These are phyloP conservation scores for Sesbania bispinosa DNA, from an alignment of 306 rosid species.

Conservation along the genomic window DNA sequence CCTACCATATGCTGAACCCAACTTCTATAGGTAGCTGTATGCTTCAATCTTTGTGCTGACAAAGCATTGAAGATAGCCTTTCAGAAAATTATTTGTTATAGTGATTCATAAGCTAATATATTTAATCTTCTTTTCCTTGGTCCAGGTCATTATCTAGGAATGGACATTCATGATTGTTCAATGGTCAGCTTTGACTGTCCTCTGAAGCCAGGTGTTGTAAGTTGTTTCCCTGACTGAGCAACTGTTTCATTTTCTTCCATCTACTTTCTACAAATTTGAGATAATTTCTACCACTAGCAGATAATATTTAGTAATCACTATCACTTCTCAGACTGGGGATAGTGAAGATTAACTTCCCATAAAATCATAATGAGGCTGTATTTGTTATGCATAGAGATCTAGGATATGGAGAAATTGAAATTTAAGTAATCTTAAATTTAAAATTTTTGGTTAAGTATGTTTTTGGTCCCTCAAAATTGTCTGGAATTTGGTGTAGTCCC, in stretches of 20 bases:
- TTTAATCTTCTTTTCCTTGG: constrained; percentile 13
- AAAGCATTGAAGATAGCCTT: neutral
- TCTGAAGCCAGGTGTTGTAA: constrained; percentile 94
- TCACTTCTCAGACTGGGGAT: neutral
- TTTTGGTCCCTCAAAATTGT: no score
- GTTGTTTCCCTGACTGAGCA: constrained; percentile 42
- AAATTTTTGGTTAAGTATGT: no score
- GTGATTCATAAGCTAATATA: constrained; percentile 4
- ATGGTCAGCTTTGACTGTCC: constrained; percentile 54
- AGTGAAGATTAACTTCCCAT: neutral
- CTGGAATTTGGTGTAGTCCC: no score
- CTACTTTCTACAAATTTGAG: constrained; percentile 17
- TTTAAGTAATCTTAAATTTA: neutral
- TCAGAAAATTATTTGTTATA: neutral
- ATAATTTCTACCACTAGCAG: neutral
- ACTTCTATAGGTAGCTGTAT: constrained; percentile 75
- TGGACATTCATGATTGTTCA: constrained; percentile 92
- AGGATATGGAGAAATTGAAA: neutral
- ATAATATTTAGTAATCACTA: neutral
- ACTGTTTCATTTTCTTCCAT: constrained; percentile 3
- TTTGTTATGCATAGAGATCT: neutral
- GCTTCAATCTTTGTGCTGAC: constrained; percentile 5
- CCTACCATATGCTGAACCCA: constrained; percentile 83
- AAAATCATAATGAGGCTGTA: neutral
- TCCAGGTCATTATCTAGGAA: constrained; percentile 92